Conservation (phyloP, 495 filamentous ascomycete species). For the Aspergillus funiculosus region DNA sequence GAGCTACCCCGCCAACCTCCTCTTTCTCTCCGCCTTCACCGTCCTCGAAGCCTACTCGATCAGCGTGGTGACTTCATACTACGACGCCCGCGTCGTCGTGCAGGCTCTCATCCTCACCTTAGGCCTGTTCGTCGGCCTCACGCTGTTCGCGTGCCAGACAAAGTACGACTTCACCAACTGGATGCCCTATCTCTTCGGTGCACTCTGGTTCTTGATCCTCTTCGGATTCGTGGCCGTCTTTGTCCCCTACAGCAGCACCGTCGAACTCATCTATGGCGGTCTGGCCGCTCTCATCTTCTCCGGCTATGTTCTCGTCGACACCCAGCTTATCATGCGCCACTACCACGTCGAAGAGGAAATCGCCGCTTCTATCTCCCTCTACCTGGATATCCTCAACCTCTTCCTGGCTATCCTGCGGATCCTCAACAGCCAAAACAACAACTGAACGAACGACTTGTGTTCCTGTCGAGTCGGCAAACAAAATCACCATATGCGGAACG, state of each 20-base stretch:
- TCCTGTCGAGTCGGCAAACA: no score
- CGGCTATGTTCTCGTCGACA: slow-evolving; percentile 92
- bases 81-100: slow-evolving; percentile 71
- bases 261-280: slow-evolving; percentile 79
- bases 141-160: slow-evolving; percentile 91
- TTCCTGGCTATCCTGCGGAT: slow-evolving; percentile 91
- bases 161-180: slow-evolving; percentile 97
- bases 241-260: slow-evolving; percentile 69
- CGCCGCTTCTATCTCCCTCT: slow-evolving; percentile 88
- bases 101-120: slow-evolving; percentile 86
- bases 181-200: slow-evolving; percentile 93
- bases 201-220: slow-evolving; percentile 80
- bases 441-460: no score
- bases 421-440: slow-evolving; percentile 81
- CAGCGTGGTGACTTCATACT: slow-evolving; percentile 85
- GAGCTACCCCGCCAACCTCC: slow-evolving; percentile 88
- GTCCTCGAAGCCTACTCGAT: slow-evolving; percentile 89
- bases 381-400: slow-evolving; percentile 93
- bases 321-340: slow-evolving; percentile 88
- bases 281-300: slow-evolving; percentile 81
- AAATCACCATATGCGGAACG: no score
- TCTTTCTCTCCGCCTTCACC: slow-evolving; percentile 91
- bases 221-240: slow-evolving; percentile 88
- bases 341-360: slow-evolving; percentile 99
- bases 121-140: slow-evolving; percentile 89